Conservation (phyloP, 2,329 filamentous ascomycete genomes). For the Penicillium sp. region DNA sequence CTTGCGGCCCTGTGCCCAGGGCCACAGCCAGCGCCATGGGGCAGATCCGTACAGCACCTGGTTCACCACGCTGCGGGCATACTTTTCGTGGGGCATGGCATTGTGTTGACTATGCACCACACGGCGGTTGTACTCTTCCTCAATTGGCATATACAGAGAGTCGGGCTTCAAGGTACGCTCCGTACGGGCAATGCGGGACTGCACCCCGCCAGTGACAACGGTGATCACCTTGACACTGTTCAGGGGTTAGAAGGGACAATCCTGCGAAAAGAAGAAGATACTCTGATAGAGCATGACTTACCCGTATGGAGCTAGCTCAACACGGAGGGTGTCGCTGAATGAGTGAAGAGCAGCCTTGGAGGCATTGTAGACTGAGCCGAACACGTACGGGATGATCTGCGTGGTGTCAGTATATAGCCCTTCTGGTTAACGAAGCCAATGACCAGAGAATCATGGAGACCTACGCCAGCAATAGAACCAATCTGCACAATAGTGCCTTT, state of each 20-base stretch:
- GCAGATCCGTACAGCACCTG: slow-evolving; percentile 53
- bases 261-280: not conserved
- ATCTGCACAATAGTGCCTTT: slow-evolving; percentile 50
- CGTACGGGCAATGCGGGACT: slow-evolving; percentile 59
- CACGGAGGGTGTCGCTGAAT: slow-evolving; percentile 60
- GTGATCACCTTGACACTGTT: slow-evolving; percentile 54
- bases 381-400: slow-evolving; percentile 47
- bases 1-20: slow-evolving; percentile 40
- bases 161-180: slow-evolving; percentile 50
- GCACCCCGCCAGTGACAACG: slow-evolving; percentile 62
- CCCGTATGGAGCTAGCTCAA: slow-evolving; percentile 57
- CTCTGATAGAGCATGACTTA: slow-evolving; percentile 22
- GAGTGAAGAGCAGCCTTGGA: slow-evolving; percentile 62
- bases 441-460: slow-evolving; percentile 1
- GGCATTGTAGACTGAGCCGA: slow-evolving; percentile 57
- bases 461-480: slow-evolving; percentile 47
- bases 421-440: not conserved
- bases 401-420: not conserved
- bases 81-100: slow-evolving; percentile 55
- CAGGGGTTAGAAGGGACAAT: not conserved
- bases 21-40: slow-evolving; percentile 55
- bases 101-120: slow-evolving; percentile 57
- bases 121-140: slow-evolving; percentile 54
- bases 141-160: slow-evolving; percentile 56
- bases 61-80: slow-evolving; percentile 58